Base-by-base conservation (phyloP, 2,329 filamentous ascomycete species). In the Clonostachys sp. region DNA sequence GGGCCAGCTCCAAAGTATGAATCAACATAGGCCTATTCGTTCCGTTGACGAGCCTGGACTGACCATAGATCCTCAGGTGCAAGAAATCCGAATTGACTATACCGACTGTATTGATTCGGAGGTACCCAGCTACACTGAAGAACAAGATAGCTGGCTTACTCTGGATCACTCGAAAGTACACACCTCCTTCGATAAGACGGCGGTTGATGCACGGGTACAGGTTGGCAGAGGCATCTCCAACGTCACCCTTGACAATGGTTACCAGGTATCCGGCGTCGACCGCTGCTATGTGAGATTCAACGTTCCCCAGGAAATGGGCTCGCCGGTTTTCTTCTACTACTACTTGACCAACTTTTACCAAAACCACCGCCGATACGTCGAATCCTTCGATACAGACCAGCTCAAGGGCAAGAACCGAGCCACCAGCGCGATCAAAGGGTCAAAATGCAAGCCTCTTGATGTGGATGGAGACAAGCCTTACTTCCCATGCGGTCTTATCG, bases 321-420 rank as follows among this genome's bases (percentile, higher is more conserved):
- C 91, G 2, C 91, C 92, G 0, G 88, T 99, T 12, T 80, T 92
- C 51, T 83, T 97, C 67, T 99, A 96, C 74, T 99, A 99, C 68
- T 87, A 87, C 56, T 83, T 99, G 53, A 92, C 90, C 49, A 96
- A 97, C 71, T 99, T 99, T 72, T 97, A 97, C 73, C 94, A 99
- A 69, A 99, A 99, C 64, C 94, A 99, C 64, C 87, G 94, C 55
- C 86, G 92, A 66, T 99, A 99, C 57, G 94, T 96, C 51, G 88
- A 90, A 62, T 95, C 89, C 2, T 87, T 95, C 59, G 87, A 91
- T 61, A 78, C 85, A 48, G 77, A 88, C 45, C 94, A 99, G 67
- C 75, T 99, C 46, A 71, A 86, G 55, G 94, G 91, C 42, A 73
- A 83, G 6, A 77, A 75, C 12, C 78, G 87, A 16, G 72, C 74